Evolutionary conservation across 495 filamentous ascomycete genomes (phyloP).

Genomic region (Penicillium lagena): DNA sequence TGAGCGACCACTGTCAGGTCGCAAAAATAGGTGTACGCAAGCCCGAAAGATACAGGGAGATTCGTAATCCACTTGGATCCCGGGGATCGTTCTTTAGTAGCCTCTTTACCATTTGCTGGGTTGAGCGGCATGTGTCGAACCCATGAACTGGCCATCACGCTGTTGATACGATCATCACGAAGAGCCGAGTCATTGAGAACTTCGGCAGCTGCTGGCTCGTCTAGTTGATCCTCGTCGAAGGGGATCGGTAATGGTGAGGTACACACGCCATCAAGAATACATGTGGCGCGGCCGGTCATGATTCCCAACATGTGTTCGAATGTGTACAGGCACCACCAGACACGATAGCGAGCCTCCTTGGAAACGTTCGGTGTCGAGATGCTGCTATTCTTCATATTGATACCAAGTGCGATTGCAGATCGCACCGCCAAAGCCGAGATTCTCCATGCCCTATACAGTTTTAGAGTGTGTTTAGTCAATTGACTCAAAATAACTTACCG

Average conservation of each 20-base stretch:
- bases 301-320: constrained; percentile 54
- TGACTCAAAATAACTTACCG: constrained; percentile 29
- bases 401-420: constrained; percentile 52
- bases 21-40: constrained; percentile 44
- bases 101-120: constrained; percentile 22
- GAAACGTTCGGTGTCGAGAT: constrained; percentile 41
- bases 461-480: too few relatives aligned
- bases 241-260: constrained; percentile 55
- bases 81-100: constrained; percentile 10
- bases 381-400: constrained; percentile 58
- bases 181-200: constrained; percentile 23
- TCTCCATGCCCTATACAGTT: constrained; percentile 50
- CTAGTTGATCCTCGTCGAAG: constrained; percentile 46
- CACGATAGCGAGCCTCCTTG: constrained; percentile 56
- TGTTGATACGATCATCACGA: constrained; percentile 33
- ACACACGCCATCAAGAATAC: constrained; percentile 51
- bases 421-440: constrained; percentile 55
- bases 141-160: constrained; percentile 27
- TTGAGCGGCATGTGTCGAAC: constrained; percentile 35
- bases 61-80: constrained; percentile 25
- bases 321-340: constrained; percentile 62
- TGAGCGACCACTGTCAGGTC: constrained; percentile 48
- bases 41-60: constrained; percentile 28
- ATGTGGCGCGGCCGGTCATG: constrained; percentile 61
- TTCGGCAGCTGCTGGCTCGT: constrained; percentile 23